Base-by-base conservation (phyloP, 805 yeast genomes). In the Candida peoriensis region DNA sequence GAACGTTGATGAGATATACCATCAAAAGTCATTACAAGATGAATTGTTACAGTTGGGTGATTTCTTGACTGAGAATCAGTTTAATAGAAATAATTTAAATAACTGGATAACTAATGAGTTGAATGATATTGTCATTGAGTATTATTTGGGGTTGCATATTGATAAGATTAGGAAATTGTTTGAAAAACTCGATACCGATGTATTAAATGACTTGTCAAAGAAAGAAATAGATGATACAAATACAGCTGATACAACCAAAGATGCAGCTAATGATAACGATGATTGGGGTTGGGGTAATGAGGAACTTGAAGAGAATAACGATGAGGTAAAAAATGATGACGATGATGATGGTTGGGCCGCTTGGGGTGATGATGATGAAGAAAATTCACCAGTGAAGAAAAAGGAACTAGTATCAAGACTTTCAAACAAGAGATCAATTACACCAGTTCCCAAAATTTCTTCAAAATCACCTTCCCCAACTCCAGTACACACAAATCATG, bases 91-190 rank as follows among this genome's bases (percentile, higher is more conserved):
- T 22, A 42, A 46, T 25, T 28, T 51, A 18, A 33, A 33, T n/a
- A 43, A 37, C 11, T 52, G 55, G 55, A 46, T 51, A 13, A 28
- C 44, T 5, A 24, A 32, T 6, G 56, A 51, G 8, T 32, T 52
- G 17, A 34, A 43, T 24, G 40, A 38, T 2, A 34, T 52, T 13
- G 41, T 44, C 6, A 37, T 47, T 14, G 48, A 51, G n/a, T 44
- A 41, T 19, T 47, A 41, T 21, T 19, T 50, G n/a, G 40, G 43
- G 17, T 33, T 28, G 10, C 51, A 48, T 24, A 45, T 52, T 28
- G 48, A 39, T 7, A 14, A 41, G 19, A 13, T 51, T 4, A 42
- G 54, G 30, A 15, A 20, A 2, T 9, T 41, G 8, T 38, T 48
- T 15, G 26, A 24, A n/a, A 30, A 21, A 2, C 27, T 44, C 2